phyloP scores from a whole-genome alignment of 179 eudicot species.

The Corrigiola litoralis region DNA sequence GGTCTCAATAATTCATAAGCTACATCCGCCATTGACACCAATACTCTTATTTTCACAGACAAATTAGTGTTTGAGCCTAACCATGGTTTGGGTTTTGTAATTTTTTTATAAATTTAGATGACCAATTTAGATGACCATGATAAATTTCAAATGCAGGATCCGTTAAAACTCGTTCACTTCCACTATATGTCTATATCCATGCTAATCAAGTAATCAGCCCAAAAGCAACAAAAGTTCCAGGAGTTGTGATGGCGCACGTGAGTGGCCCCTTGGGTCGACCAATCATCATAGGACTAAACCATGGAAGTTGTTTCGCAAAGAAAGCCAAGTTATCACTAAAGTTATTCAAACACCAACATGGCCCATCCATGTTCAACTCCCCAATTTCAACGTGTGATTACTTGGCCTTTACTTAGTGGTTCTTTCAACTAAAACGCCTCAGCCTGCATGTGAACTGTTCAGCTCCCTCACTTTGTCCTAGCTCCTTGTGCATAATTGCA shows the following conservation, averaged over 20 bases:
- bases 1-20: too few species aligned
- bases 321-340: too few species aligned
- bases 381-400: neutral
- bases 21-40: too few species aligned
- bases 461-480: neutral
- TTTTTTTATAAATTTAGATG: too few species aligned
- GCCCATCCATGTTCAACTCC: neutral
- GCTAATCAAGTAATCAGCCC: too few species aligned
- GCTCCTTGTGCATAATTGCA: neutral
- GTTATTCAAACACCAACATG: neutral
- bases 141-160: too few species aligned
- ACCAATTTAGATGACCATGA: too few species aligned
- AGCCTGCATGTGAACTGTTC: conserved; percentile 11
- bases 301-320: neutral
- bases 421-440: neutral
- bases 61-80: too few species aligned
- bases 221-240: neutral
- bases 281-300: neutral
- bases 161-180: too few species aligned
- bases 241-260: conserved; percentile 12
- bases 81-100: too few species aligned
- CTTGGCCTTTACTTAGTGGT: conserved; percentile 4
- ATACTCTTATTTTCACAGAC: too few species aligned
- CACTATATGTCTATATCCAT: too few species aligned
- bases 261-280: conserved; percentile 15